These are phyloP conservation scores for Cyclotella sp. DNA, from an alignment of 108 stramenopile genomes.

Conservation along the genomic window DNA sequence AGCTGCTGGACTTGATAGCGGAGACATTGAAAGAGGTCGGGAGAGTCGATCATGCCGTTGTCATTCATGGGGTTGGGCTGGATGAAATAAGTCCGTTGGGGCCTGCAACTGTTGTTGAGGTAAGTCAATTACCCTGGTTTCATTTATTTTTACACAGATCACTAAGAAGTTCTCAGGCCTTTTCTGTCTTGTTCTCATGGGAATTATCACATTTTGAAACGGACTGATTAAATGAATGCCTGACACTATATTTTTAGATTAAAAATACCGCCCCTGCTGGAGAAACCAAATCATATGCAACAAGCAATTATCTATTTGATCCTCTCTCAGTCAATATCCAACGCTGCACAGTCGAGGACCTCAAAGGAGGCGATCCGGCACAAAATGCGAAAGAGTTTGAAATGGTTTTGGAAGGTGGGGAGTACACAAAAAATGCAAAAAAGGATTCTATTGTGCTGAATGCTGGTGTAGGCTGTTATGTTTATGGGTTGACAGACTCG, in stretches of 20 bases:
- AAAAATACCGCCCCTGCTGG: slow-evolving; percentile 80
- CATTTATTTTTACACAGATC: too few species aligned
- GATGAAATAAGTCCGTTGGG: slow-evolving; percentile 98
- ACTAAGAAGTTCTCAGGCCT: neutral
- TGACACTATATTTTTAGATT: slow-evolving; percentile 45
- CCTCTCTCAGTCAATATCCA: slow-evolving; percentile 87
- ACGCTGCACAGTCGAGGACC: slow-evolving; percentile 88
- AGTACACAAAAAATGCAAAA: slow-evolving; percentile 85
- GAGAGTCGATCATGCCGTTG: slow-evolving; percentile 95
- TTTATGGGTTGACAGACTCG: slow-evolving; percentile 88
- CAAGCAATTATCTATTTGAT: slow-evolving; percentile 82
- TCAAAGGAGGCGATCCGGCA: slow-evolving; percentile 94
- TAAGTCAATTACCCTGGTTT: slow-evolving; percentile 28
- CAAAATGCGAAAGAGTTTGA: slow-evolving; percentile 93
- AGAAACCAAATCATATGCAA: slow-evolving; percentile 77
- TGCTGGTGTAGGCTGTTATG: slow-evolving; percentile 96
- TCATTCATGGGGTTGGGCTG: slow-evolving; percentile 96
- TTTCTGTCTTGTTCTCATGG: neutral
- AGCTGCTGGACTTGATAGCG: slow-evolving; percentile 88
- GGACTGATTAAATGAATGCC: neutral
- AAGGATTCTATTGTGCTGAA: slow-evolving; percentile 97
- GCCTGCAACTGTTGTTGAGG: slow-evolving; percentile 90
- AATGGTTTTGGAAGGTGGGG: slow-evolving; percentile 88
- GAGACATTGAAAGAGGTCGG: slow-evolving; percentile 91
- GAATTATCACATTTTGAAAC: neutral